Percentiles rank a stretch among this genome's conserved stretches.
phyloP scores from a whole-genome alignment of 192 early-diverging fungal genomes.

The Borealophlyctis nickersoniae region DNA sequence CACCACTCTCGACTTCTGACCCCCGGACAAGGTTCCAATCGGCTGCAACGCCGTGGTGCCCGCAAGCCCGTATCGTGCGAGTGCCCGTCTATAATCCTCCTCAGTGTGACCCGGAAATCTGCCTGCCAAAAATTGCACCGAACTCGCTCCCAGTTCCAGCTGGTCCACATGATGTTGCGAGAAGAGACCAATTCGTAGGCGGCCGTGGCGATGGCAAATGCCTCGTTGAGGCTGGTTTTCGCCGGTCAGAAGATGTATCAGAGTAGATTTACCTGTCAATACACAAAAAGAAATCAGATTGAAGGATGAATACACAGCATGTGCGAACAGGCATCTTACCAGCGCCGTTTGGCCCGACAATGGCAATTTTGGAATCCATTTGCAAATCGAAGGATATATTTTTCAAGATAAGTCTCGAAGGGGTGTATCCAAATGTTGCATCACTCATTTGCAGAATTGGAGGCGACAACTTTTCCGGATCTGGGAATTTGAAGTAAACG shows the following conservation, averaged over 20 bases:
- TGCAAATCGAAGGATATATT: conserved; percentile 90
- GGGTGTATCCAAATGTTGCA: conserved; percentile 85
- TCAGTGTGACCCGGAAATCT: conserved; percentile 89
- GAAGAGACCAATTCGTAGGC: conserved; percentile 91
- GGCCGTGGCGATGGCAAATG: conserved; percentile 84
- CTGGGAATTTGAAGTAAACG: conserved; percentile 83
- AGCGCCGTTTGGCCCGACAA: conserved; percentile 98
- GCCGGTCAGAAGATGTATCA: conserved; percentile 88
- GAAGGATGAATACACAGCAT: neutral
- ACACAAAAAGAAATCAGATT: neutral
- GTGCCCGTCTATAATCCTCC: conserved; percentile 91
- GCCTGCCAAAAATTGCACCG: conserved; percentile 84
- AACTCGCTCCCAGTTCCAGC: conserved; percentile 77
- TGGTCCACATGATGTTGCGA: conserved; percentile 98
- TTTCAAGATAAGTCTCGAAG: conserved; percentile 74
- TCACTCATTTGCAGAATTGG: conserved; percentile 95
- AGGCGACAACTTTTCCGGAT: conserved; percentile 91
- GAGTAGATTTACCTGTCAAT: conserved; percentile 80
- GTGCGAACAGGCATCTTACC: conserved; percentile 38
- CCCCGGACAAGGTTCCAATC: conserved; percentile 93
- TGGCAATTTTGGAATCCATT: conserved; percentile 96
- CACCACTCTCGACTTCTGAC: conserved; percentile 85
- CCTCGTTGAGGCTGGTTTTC: conserved; percentile 77
- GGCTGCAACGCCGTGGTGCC: conserved; percentile 93
- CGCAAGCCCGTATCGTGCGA: conserved; percentile 94